Evolutionary conservation across 129 eudicot genomes (phyloP).

Genomic region (Sambucus nigra): DNA sequence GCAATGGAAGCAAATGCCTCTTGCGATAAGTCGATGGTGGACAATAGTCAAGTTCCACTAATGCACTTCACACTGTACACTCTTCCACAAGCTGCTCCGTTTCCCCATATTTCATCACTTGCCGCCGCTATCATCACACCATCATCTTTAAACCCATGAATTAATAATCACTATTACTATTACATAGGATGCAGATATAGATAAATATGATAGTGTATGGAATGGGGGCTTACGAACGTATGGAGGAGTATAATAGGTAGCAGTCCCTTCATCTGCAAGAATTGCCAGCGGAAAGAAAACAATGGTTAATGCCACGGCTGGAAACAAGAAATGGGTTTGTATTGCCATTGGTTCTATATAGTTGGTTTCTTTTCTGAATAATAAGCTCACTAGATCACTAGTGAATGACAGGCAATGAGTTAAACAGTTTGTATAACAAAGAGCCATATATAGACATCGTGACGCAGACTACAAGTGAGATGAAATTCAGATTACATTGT

Average conservation of each 20-base stretch:
- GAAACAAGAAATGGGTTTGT: background rate
- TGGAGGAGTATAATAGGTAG: background rate
- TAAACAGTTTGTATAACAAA: too few relatives aligned
- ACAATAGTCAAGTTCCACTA: constrained; percentile 15
- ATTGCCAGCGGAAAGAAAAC: background rate
- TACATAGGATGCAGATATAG: too few relatives aligned
- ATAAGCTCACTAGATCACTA: too few relatives aligned
- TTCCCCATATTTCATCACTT: constrained; percentile 17
- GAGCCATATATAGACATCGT: too few relatives aligned
- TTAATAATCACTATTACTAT: too few relatives aligned
- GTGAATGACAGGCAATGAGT: too few relatives aligned
- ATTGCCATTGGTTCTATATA: background rate
- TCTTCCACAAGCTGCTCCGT: constrained; percentile 20
- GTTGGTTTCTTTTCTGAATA: too few relatives aligned
- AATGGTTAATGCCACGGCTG: background rate
- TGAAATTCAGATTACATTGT: too few relatives aligned
- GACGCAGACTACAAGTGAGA: too few relatives aligned
- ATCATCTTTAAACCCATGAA: background rate
- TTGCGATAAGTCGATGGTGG: constrained; percentile 13
- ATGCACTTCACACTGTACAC: constrained; percentile 8
- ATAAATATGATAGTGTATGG: background rate
- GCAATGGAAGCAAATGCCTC: constrained; percentile 17
- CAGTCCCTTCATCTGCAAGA: background rate
- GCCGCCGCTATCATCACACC: constrained; percentile 22
- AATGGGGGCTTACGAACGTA: background rate